A percentile compares a stretch with the other conserved stretches of the same genome.
These are phyloP conservation scores for Glebionis coronaria DNA, from an alignment of 129 eudicot genomes.

Conservation along the genomic window DNA sequence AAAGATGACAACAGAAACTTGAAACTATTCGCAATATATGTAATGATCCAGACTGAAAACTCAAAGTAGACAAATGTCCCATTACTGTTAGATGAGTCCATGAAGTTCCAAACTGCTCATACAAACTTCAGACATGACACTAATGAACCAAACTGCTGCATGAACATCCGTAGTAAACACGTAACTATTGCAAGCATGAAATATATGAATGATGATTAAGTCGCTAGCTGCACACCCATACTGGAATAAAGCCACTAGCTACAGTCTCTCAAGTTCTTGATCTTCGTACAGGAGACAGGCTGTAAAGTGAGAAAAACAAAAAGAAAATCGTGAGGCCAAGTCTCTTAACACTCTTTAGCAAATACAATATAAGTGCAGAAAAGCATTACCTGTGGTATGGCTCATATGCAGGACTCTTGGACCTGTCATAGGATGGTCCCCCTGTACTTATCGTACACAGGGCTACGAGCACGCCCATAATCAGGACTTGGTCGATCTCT, in stretches of 20 bases:
- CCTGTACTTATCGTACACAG: constrained; percentile 60
- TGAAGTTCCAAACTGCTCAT: too few species aligned
- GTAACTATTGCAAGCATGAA: too few species aligned
- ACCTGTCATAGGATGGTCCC: constrained; percentile 71
- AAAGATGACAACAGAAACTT: too few species aligned
- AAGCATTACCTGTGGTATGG: constrained; percentile 59
- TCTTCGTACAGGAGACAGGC: constrained; percentile 84
- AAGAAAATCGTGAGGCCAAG: neutral
- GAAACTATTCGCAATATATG: too few species aligned
- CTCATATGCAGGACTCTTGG: constrained; percentile 62
- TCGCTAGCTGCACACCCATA: neutral
- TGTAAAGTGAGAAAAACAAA: constrained; percentile 18
- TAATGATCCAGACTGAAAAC: too few species aligned
- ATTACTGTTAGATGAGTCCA: too few species aligned
- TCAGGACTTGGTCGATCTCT: constrained; percentile 77
- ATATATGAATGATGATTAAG: neutral
- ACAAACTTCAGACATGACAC: too few species aligned
- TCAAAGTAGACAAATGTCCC: too few species aligned
- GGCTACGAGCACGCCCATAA: constrained; percentile 73
- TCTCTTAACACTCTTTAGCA: neutral
- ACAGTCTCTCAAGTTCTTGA: constrained; percentile 47
- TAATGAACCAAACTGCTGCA: too few species aligned
- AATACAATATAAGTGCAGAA: neutral
- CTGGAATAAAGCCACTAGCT: neutral
- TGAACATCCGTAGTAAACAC: too few species aligned